These are phyloP conservation scores for Pyricularia sp. DNA, from an alignment of 2,329 filamentous ascomycete species.

Conservation along the genomic window DNA sequence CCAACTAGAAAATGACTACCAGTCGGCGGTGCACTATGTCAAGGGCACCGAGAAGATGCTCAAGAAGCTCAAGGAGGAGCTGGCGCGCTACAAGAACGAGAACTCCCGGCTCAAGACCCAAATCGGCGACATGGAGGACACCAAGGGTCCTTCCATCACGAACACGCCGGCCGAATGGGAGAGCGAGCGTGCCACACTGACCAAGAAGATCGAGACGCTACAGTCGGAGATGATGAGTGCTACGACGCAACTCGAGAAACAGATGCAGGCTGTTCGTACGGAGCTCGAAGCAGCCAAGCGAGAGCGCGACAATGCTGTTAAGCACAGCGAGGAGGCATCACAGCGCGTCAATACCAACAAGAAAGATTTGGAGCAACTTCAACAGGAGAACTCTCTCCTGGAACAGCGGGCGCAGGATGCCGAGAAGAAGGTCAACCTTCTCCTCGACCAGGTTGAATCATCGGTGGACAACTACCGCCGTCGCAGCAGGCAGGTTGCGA, in stretches of 20 bases:
- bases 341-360: constrained; percentile 50
- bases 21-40: constrained; percentile 95
- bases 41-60: constrained; percentile 99
- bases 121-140: constrained; percentile 58
- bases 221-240: constrained; percentile 61
- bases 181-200: constrained; percentile 57
- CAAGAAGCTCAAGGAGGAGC: constrained; percentile 94
- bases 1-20: constrained; percentile 93
- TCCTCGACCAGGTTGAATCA: constrained; percentile 88
- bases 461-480: constrained; percentile 93
- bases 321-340: constrained; percentile 41
- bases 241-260: constrained; percentile 58
- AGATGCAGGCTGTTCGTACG: constrained; percentile 58
- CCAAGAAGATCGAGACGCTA: constrained; percentile 57
- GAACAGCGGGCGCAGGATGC: constrained; percentile 82
- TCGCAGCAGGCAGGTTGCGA: constrained; percentile 50
- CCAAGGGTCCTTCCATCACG: constrained; percentile 25
- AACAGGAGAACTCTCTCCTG: constrained; percentile 70
- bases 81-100: constrained; percentile 83
- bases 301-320: constrained; percentile 60
- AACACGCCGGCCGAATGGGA: constrained; percentile 59
- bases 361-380: constrained; percentile 69
- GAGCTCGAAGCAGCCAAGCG: constrained; percentile 57
- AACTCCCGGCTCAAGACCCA: constrained; percentile 77
- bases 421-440: constrained; percentile 83